Conservation (phyloP, 1,284 basidiomycete genomes). For the Agaricales sp. region DNA sequence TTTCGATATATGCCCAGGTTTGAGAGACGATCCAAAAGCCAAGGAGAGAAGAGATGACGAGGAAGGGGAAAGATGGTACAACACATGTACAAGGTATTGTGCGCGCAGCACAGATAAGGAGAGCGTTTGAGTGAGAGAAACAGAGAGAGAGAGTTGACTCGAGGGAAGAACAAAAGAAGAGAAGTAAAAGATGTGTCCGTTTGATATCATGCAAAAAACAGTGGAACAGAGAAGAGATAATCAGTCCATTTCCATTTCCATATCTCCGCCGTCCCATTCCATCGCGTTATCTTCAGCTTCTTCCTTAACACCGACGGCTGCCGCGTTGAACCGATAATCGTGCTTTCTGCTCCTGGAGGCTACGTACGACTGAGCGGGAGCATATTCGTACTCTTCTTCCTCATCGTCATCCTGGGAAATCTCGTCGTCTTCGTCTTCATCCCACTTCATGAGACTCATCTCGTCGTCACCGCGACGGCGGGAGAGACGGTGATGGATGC, state of each 20-base stretch:
- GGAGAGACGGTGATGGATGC: slow-evolving; percentile 19
- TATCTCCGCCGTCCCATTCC: slow-evolving; percentile 42
- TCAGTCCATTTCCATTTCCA: slow-evolving; percentile 33
- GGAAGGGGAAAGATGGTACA: too few species aligned
- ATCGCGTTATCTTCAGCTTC: slow-evolving; percentile 24
- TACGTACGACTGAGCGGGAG: slow-evolving; percentile 6
- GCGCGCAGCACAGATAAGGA: too few species aligned
- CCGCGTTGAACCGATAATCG: slow-evolving; percentile 10
- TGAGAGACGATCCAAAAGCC: too few species aligned
- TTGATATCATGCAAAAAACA: too few species aligned
- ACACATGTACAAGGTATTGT: too few species aligned
- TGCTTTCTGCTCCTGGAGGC: slow-evolving; percentile 15
- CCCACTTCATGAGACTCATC: slow-evolving; percentile 11
- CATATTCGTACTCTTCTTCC: slow-evolving; percentile 20
- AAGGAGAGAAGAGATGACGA: too few species aligned
- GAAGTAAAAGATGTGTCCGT: too few species aligned
- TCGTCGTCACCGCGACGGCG: slow-evolving; percentile 20
- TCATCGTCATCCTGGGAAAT: slow-evolving; percentile 22
- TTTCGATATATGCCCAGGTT: too few species aligned
- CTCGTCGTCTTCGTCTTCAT: slow-evolving; percentile 18
- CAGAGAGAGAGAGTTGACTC: too few species aligned
- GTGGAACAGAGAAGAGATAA: too few species aligned
- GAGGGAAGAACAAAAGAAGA: too few species aligned
- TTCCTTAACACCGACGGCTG: slow-evolving; percentile 13
- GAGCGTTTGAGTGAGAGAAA: too few species aligned